A percentile compares a stretch with the other conserved stretches of the same genome.
Conservation (phyloP, 2,329 filamentous ascomycete species). For the Alternaria alternata region DNA sequence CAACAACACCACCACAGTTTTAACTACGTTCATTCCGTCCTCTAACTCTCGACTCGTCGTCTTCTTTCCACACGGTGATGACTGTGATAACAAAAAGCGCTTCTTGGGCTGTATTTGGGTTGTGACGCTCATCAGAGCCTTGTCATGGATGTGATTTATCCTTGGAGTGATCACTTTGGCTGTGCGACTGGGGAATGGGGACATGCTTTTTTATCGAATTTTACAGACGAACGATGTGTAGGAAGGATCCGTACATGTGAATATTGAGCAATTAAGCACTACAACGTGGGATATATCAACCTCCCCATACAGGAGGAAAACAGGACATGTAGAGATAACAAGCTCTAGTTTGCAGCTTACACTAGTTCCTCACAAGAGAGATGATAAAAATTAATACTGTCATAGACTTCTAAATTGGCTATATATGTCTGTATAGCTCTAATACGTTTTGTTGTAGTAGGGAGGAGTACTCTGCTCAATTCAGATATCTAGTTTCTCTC, state of each 20-base stretch:
- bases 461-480: no score
- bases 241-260: background rate
- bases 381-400: no score
- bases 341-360: no score
- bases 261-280: background rate
- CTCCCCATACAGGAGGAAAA: no score
- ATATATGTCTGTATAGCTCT: no score
- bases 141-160: no score
- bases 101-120: background rate
- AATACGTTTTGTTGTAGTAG: no score
- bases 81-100: background rate
- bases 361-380: no score
- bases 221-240: background rate
- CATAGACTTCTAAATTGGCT: no score
- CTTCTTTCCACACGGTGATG: background rate
- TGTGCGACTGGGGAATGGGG: background rate
- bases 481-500: no score
- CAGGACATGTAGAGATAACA: no score
- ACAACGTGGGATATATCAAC: fast-evolving
- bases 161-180: background rate
- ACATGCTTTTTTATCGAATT: background rate
- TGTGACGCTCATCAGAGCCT: no score
- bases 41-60: background rate
- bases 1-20: background rate
- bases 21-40: background rate